Percentiles rank a stretch among this genome's conserved stretches.
Evolutionary conservation across 768 basidiomycete species (phyloP).

Genomic region (Lactarius psammicola): DNA sequence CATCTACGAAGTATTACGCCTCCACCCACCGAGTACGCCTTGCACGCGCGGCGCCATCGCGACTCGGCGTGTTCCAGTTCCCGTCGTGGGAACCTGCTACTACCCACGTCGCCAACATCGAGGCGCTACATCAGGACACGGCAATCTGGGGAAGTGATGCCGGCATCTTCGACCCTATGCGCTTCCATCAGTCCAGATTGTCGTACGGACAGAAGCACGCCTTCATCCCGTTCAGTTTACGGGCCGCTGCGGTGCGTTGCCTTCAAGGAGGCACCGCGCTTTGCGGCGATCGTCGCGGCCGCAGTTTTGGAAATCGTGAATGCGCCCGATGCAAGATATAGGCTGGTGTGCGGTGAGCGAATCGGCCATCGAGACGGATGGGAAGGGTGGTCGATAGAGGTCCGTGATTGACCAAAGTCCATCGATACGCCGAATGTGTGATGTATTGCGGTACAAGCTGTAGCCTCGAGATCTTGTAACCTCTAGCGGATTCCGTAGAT

Average conservation of each 20-base stretch:
- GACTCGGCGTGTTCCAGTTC: constrained; percentile 12
- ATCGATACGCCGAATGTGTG: not conserved
- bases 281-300: constrained; percentile 48
- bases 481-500: too few relatives aligned
- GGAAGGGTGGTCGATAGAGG: constrained; percentile 42
- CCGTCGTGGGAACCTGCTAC: constrained; percentile 9
- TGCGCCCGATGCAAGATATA: constrained; percentile 33
- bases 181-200: constrained; percentile 37
- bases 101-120: constrained; percentile 32
- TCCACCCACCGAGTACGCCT: constrained; percentile 54
- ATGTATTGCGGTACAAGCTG: too few relatives aligned
- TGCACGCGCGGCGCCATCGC: constrained; percentile 31
- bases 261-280: constrained; percentile 49
- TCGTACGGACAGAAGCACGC: constrained; percentile 28
- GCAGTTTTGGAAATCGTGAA: constrained; percentile 41
- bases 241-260: constrained; percentile 50
- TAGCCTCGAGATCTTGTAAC: too few relatives aligned
- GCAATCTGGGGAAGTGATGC: constrained; percentile 41
- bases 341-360: constrained; percentile 29
- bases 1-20: constrained; percentile 46
- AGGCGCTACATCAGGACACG: constrained; percentile 29
- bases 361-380: constrained; percentile 45
- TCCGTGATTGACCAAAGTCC: not conserved
- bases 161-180: constrained; percentile 44
- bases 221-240: constrained; percentile 48